Evolutionary conservation across 2,329 filamentous ascomycete genomes (phyloP).

Genomic region (Cercospora sp.): DNA sequence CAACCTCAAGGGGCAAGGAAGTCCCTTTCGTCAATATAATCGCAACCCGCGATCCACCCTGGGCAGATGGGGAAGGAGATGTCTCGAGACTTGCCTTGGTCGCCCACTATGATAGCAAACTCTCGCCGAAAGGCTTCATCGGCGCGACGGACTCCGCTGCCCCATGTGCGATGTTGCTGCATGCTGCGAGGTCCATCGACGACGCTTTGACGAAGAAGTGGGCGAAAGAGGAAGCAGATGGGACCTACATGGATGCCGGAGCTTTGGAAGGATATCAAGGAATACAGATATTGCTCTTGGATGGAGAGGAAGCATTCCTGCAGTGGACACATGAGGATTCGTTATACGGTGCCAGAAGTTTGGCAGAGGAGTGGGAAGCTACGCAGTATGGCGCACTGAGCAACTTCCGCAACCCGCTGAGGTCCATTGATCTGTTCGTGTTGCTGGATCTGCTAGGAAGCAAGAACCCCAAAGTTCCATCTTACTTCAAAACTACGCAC

Average conservation of each 20-base stretch:
- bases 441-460: conserved; percentile 86
- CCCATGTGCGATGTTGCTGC: conserved; percentile 90
- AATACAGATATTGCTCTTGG: conserved; percentile 84
- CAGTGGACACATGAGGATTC: conserved; percentile 79
- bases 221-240: conserved; percentile 64
- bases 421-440: conserved; percentile 82
- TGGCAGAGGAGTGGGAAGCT: conserved; percentile 79
- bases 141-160: conserved; percentile 92
- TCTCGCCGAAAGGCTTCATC: conserved; percentile 79
- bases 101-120: conserved; percentile 90
- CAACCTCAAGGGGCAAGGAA: conserved; percentile 66
- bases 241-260: conserved; percentile 39
- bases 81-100: conserved; percentile 81
- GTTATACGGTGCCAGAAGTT: conserved; percentile 75
- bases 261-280: conserved; percentile 73
- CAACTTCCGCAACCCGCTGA: conserved; percentile 71
- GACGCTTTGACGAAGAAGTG: conserved; percentile 78
- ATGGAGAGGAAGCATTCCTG: conserved; percentile 91
- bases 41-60: conserved; percentile 83
- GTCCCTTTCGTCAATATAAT: conserved; percentile 88
- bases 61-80: conserved; percentile 65
- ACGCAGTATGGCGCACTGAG: conserved; percentile 68
- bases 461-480: conserved; percentile 68
- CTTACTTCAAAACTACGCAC: conserved; percentile 86
- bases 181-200: conserved; percentile 79